Evolutionary conservation across 306 rosid genomes (phyloP).

Genomic region (Arachis stenosperma): DNA sequence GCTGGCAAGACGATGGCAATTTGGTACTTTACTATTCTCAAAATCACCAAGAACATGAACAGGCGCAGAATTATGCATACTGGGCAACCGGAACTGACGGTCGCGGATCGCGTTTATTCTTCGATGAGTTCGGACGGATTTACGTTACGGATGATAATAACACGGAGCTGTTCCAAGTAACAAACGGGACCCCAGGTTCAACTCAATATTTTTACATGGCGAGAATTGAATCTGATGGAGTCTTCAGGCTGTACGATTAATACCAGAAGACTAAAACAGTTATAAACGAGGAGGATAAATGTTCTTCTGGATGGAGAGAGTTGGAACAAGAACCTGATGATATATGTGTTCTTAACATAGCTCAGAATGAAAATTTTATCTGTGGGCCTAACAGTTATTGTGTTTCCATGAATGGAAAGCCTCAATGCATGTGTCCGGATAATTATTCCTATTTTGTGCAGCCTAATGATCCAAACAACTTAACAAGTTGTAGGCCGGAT

Average conservation of each 20-base stretch:
- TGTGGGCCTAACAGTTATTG: neutral
- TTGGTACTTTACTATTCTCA: neutral
- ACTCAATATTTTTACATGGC: slow-evolving; percentile 36
- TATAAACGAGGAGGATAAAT: neutral
- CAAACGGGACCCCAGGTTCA: neutral
- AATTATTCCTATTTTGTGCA: neutral
- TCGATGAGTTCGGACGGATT: slow-evolving; percentile 39
- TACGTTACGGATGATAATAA: neutral
- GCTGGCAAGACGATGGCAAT: slow-evolving; percentile 4
- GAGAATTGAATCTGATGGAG: slow-evolving; percentile 18
- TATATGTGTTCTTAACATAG: slow-evolving; percentile 24
- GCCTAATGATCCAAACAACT: slow-evolving; percentile 6
- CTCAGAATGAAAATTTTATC: neutral
- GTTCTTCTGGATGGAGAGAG: slow-evolving; percentile 12
- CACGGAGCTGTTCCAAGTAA: neutral
- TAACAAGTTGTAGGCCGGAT: slow-evolving; percentile 43
- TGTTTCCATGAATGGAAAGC: neutral
- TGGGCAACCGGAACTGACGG: slow-evolving; percentile 3
- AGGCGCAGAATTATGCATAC: neutral
- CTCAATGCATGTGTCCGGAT: neutral
- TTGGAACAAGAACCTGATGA: slow-evolving; percentile 27
- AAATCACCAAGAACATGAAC: no score
- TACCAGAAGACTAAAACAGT: no score
- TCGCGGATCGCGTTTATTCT: slow-evolving; percentile 6
- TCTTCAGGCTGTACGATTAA: neutral